Percentiles rank a stretch among this genome's conserved stretches.
phyloP scores from a whole-genome alignment of 805 yeast genomes.

The Cyberlindnera euphorbiiphila region DNA sequence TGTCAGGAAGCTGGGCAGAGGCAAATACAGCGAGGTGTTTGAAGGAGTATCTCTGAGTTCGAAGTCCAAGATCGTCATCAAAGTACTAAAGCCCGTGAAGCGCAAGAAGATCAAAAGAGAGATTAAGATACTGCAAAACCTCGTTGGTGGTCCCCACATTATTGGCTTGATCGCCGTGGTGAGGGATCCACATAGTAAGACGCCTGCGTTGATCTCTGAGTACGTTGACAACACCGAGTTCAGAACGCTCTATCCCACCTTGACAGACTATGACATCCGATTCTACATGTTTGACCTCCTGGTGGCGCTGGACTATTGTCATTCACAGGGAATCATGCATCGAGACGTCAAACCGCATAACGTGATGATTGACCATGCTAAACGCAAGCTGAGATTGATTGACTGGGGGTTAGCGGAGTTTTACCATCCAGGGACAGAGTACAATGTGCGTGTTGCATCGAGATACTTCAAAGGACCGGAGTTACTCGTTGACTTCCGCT shows the following conservation, averaged over 20 bases:
- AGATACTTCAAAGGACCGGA: constrained; percentile 93
- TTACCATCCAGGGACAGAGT: constrained; percentile 85
- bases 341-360: constrained; percentile 93
- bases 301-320: constrained; percentile 81
- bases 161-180: constrained; percentile 78
- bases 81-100: constrained; percentile 90
- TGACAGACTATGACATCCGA: constrained; percentile 69
- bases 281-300: constrained; percentile 81
- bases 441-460: constrained; percentile 88
- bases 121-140: constrained; percentile 79
- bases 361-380: constrained; percentile 82
- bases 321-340: constrained; percentile 93
- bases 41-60: constrained; percentile 68
- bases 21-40: constrained; percentile 92
- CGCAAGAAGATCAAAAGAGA: constrained; percentile 90
- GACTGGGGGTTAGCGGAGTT: constrained; percentile 97
- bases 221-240: constrained; percentile 82
- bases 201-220: constrained; percentile 87
- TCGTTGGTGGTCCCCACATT: constrained; percentile 80
- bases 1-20: constrained; percentile 80
- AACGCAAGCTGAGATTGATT: constrained; percentile 62
- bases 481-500: constrained; percentile 73
- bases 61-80: constrained; percentile 72
- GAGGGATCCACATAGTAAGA: constrained; percentile 77
- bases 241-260: constrained; percentile 78